Conservation (phyloP, 495 filamentous ascomycete species). For the Lasiosphaeria ovina region DNA sequence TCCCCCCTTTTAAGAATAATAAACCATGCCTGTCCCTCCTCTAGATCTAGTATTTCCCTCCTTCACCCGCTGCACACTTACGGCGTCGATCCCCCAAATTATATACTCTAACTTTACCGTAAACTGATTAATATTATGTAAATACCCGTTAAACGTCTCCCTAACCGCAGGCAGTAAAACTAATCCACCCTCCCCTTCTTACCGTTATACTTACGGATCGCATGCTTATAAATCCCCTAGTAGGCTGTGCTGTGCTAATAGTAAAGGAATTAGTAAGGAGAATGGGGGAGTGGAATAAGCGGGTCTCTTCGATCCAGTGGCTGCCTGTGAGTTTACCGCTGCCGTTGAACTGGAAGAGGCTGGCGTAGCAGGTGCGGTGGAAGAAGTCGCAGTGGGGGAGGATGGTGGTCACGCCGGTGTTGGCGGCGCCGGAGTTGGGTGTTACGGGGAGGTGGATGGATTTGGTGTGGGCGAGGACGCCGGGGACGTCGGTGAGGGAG, state of each 20-base stretch:
- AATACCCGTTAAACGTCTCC: constrained; percentile 52
- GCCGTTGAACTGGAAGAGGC: constrained; percentile 54
- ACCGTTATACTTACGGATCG: constrained; percentile 38
- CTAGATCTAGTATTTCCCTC: constrained; percentile 55
- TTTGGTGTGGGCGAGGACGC: constrained; percentile 48
- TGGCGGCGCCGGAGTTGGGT: constrained; percentile 26
- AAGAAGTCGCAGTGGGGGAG: constrained; percentile 49
- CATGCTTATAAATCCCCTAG: constrained; percentile 49
- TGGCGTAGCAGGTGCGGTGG: constrained; percentile 47
- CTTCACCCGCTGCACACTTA: constrained; percentile 36
- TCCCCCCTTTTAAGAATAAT: constrained; percentile 52
- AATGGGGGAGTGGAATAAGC: constrained; percentile 49
- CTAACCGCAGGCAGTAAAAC: constrained; percentile 52
- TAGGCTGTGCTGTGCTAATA: constrained; percentile 49
- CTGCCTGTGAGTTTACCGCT: constrained; percentile 53
- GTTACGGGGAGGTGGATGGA: constrained; percentile 35
- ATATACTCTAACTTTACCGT: constrained; percentile 43
- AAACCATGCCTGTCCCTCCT: constrained; percentile 54
- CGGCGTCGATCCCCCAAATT: constrained; percentile 42
- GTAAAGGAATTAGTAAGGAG: constrained; percentile 51
- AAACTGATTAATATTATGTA: constrained; percentile 46
- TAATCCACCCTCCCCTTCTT: constrained; percentile 38
- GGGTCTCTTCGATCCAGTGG: constrained; percentile 54
- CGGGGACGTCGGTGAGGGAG: constrained; percentile 51
- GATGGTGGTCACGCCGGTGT: constrained; percentile 53